phyloP scores from a whole-genome alignment of 768 basidiomycete genomes.

The Pisolithus albus region DNA sequence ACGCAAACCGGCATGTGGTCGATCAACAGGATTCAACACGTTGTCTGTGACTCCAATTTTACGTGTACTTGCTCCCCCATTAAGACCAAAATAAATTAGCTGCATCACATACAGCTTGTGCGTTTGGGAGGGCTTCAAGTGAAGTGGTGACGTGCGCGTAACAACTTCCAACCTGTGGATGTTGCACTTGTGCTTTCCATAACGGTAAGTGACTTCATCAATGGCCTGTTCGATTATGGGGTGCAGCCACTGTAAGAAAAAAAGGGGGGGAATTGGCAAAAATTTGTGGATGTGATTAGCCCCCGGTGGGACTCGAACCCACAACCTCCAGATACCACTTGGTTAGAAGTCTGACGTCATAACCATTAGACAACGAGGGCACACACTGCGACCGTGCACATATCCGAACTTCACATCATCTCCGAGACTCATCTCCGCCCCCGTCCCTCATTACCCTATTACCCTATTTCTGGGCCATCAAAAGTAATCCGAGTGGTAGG shows the following conservation, averaged over 20 bases:
- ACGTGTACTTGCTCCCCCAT: neutral
- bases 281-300: conserved; percentile 30
- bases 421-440: too few relatives aligned
- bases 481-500: too few relatives aligned
- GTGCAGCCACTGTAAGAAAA: neutral
- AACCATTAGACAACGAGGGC: conserved; percentile 87
- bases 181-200: too few relatives aligned
- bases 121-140: too few relatives aligned
- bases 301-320: conserved; percentile 84
- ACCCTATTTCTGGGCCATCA: too few relatives aligned
- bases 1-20: neutral
- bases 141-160: too few relatives aligned
- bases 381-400: neutral
- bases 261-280: neutral
- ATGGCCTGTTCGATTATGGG: too few relatives aligned
- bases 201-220: neutral
- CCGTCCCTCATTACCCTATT: too few relatives aligned
- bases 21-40: conserved; percentile 1
- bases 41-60: neutral
- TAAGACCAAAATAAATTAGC: neutral
- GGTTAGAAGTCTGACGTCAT: conserved; percentile 85
- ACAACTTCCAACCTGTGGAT: too few relatives aligned
- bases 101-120: too few relatives aligned
- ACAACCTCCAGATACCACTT: conserved; percentile 66
- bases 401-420: too few relatives aligned